Evolutionary conservation across 257 asterid genomes (phyloP), one percentile per base, ranked within the genome.

Genomic region (Solanum peruvianum): DNA sequence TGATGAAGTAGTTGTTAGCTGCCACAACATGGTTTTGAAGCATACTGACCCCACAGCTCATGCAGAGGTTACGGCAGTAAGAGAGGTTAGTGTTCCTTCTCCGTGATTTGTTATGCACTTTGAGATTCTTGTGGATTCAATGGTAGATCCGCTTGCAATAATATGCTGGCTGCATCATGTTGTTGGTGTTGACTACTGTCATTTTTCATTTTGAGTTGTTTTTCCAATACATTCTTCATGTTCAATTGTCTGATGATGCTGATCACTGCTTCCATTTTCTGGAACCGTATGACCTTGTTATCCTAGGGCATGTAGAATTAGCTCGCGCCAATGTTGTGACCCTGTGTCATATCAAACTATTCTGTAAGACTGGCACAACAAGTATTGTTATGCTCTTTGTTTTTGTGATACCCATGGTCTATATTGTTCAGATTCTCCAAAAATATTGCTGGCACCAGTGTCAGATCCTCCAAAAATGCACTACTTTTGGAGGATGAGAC

Each of bases 51-150:
- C 99, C 89, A 95, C 99, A 67, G 99, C 99, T 77, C 99, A 97
- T 93, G 99, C 99, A 42, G 99, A 97, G 92, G 99, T 97, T 89
- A 97, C 99, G 9, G 99, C 99, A 78, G 88, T 97, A 87, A 92
- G 99, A 93, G 99, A 97, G 99, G 99, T 97, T 66, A 91, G 98
- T 87, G 39, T 31, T 81, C 39, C 75, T 62, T 18, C 12, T 81
- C 69, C 11, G 27, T 80, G 67, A 16, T 49, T 16, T 81, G 78
- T 80, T 81, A 11, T 81, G 69, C 64, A 11, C 45, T 18, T 11
- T 29, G 42, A 6, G 5, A 4, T 31, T 80, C 11, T 49, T 49
- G 85, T 47, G 44, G 60, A 78, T 44, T 78, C 41, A 44, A 44
- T 25, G 84, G 85, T 16, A 29, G 67, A 80, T 80, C 67, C 20